These are phyloP conservation scores for Nannochloropsis gaditana DNA, from an alignment of 108 stramenopile species.

Conservation along the genomic window DNA sequence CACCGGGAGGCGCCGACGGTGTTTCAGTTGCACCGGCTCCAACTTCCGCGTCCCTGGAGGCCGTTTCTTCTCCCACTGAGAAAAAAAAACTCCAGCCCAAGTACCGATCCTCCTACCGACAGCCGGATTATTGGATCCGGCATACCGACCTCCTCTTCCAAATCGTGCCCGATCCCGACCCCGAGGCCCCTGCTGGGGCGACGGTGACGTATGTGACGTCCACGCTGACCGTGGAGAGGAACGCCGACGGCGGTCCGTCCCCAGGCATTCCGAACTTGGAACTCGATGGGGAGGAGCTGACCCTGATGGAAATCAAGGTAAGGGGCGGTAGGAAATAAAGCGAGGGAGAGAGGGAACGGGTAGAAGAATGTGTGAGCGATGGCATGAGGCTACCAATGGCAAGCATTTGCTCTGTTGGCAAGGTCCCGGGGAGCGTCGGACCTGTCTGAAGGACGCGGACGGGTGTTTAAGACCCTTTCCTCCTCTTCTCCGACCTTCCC, in stretches of 20 bases:
- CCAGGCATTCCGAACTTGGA: slow-evolving; percentile 19
- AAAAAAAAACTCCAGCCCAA: neutral
- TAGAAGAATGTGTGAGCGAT: neutral
- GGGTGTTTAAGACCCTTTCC: neutral
- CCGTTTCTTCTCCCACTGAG: neutral
- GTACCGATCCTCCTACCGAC: neutral
- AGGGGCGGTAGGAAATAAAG: neutral
- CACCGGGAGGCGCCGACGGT: neutral
- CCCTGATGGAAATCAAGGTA: slow-evolving; percentile 4
- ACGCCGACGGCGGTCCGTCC: neutral
- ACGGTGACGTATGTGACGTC: neutral
- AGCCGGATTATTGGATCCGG: slow-evolving; percentile 17
- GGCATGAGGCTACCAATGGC: too few species aligned
- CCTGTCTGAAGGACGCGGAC: too few species aligned
- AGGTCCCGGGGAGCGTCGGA: too few species aligned
- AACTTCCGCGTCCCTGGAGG: neutral
- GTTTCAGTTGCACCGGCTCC: neutral
- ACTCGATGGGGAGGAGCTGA: slow-evolving; percentile 17
- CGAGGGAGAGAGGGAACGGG: neutral
- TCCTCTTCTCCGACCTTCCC: neutral
- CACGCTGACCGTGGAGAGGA: neutral
- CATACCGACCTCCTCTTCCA: neutral
- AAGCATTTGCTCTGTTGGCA: too few species aligned
- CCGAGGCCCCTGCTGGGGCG: neutral
- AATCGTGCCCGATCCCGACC: neutral